A percentile compares a stretch with the other conserved stretches of the same genome.
Evolutionary conservation across 176 grass and related monocot genomes (phyloP).

Genomic region (Hordeum vulgare): DNA sequence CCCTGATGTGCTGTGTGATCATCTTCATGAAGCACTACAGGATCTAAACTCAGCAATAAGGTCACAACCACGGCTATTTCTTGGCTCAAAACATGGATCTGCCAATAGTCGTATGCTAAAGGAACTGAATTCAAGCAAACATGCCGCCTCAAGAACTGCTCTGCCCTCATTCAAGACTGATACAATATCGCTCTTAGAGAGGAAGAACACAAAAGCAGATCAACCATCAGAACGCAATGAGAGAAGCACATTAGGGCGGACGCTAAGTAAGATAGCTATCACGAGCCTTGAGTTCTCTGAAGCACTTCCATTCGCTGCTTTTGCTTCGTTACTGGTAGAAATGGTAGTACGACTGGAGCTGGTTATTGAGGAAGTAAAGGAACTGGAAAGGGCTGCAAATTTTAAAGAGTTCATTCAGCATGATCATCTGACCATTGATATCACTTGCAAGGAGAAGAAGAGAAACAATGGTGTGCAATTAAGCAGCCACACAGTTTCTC

Average conservation of each 20-base stretch:
- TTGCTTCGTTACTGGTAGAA: constrained; percentile 85
- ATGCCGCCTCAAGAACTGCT: constrained; percentile 1
- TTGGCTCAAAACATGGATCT: constrained; percentile 40
- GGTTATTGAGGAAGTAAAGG: constrained; percentile 87
- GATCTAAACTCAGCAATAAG: constrained; percentile 63
- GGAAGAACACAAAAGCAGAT: constrained; percentile 19
- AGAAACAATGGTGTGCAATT: constrained; percentile 23
- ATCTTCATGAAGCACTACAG: constrained; percentile 65
- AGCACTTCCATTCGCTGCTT: constrained; percentile 86
- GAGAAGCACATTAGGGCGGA: constrained; percentile 40
- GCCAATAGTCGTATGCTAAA: constrained; percentile 24
- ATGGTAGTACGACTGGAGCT: constrained; percentile 81
- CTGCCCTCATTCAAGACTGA: constrained; percentile 70
- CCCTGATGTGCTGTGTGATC: constrained; percentile 59
- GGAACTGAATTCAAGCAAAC: constrained; percentile 24
- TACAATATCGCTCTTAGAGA: constrained; percentile 32
- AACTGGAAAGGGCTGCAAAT: constrained; percentile 59
- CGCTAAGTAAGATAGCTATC: constrained; percentile 74
- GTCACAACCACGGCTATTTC: constrained; percentile 66
- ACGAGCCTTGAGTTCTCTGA: constrained; percentile 86
- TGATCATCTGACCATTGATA: constrained; percentile 44
- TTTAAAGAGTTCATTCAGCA: constrained; percentile 60
- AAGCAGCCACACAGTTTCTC: constrained; percentile 26
- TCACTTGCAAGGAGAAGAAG: constrained; percentile 33
- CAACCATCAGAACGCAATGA: constrained; percentile 24